phyloP scores from a whole-genome alignment of 2,329 filamentous ascomycete genomes.

The Diaporthe citriasiana region DNA sequence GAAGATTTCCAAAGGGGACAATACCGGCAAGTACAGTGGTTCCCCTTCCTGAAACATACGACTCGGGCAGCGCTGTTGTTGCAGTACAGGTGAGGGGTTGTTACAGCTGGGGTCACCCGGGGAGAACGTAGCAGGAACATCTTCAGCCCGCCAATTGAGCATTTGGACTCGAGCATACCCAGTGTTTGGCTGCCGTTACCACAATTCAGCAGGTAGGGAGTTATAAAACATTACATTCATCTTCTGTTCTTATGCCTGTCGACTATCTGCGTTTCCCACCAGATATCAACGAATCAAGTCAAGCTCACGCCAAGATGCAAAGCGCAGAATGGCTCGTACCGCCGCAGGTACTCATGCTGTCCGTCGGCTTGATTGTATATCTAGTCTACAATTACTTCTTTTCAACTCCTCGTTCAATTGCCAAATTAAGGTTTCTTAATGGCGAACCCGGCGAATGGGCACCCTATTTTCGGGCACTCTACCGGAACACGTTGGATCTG shows the following conservation, averaged over 20 bases:
- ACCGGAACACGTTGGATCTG: conserved; percentile 34
- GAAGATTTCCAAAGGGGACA: neutral
- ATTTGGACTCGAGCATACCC: neutral
- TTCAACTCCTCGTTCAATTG: conserved; percentile 28
- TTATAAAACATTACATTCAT: conserved; percentile 25
- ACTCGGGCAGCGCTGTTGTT: conserved; percentile 16
- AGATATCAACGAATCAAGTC: neutral
- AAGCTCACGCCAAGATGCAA: conserved; percentile 27
- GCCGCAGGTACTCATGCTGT: conserved; percentile 29
- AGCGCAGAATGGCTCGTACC: conserved; percentile 21
- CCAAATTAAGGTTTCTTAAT: conserved; percentile 23
- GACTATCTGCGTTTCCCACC: conserved; percentile 1
- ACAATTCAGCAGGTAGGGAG: conserved; percentile 13
- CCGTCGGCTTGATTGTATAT: conserved; percentile 18
- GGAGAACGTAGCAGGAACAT: conserved; percentile 5
- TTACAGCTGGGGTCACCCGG: neutral
- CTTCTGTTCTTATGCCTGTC: conserved; percentile 19
- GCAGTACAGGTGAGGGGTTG: neutral
- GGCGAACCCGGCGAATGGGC: conserved; percentile 27
- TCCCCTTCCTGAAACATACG: neutral
- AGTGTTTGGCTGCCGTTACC: conserved; percentile 8
- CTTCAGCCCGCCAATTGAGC: conserved; percentile 16
- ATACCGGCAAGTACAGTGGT: conserved; percentile 9
- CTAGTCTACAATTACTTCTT: conserved; percentile 36
- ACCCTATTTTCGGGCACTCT: conserved; percentile 34